phyloP scores from a whole-genome alignment of 139 green algal genomes.

The Edaphochlamys debaryana region DNA sequence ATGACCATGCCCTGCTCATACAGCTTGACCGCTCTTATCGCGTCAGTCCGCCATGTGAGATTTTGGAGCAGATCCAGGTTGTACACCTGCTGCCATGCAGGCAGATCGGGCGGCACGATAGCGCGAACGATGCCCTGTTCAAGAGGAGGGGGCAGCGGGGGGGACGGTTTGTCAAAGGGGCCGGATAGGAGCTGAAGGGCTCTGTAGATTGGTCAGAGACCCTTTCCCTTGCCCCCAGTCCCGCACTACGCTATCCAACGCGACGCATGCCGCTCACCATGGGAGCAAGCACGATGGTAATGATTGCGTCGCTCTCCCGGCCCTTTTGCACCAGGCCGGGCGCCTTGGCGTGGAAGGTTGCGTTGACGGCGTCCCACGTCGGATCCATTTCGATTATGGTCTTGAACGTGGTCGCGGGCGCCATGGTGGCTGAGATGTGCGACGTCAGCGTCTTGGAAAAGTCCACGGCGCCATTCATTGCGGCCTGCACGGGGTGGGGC shows the following conservation, averaged over 20 bases:
- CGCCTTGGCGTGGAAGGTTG: slow-evolving; percentile 2
- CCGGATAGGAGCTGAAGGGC: too few species aligned
- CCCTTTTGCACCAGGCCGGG: background rate
- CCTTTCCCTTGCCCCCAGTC: too few species aligned
- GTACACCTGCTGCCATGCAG: slow-evolving; percentile 19
- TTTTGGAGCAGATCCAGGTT: slow-evolving; percentile 5
- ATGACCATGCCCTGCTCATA: slow-evolving; percentile 37
- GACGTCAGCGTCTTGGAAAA: background rate
- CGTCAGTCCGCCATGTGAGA: background rate
- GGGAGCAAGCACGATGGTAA: slow-evolving; percentile 31
- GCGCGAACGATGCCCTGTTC: slow-evolving; percentile 14
- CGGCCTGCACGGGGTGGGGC: too few species aligned
- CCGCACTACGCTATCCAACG: background rate
- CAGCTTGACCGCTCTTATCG: slow-evolving; percentile 23
- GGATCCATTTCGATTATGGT: slow-evolving; percentile 22
- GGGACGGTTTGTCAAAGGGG: too few species aligned
- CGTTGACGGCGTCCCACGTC: background rate
- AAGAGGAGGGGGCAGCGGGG: too few species aligned
- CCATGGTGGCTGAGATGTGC: slow-evolving; percentile 13
- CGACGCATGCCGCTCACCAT: background rate
- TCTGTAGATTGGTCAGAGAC: too few species aligned
- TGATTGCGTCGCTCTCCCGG: background rate
- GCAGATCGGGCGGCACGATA: slow-evolving; percentile 15
- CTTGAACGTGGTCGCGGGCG: slow-evolving; percentile 20
- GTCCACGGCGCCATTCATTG: background rate